phyloP scores from a whole-genome alignment of 2,329 filamentous ascomycete genomes.

The Fusarium virguliforme region DNA sequence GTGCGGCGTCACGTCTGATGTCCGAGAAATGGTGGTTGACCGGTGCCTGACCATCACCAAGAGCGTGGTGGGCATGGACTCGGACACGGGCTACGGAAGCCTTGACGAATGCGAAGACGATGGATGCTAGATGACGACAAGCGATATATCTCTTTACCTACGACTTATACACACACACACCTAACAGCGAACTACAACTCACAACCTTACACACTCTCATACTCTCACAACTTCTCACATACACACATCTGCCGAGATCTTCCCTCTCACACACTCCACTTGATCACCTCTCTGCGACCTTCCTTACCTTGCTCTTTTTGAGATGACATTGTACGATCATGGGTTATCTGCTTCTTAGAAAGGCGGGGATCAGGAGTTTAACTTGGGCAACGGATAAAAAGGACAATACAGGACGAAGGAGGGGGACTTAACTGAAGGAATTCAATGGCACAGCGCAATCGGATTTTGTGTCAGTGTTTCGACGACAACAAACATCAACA shows the following conservation, averaged over 20 bases:
- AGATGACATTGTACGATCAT: slow-evolving; percentile 52
- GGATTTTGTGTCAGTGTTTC: slow-evolving; percentile 38
- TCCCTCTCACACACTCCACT: slow-evolving; percentile 29
- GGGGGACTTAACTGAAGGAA: slow-evolving; percentile 24
- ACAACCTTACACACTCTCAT: not conserved
- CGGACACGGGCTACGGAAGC: slow-evolving; percentile 73
- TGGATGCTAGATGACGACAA: slow-evolving; percentile 45
- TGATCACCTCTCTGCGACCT: slow-evolving; percentile 31
- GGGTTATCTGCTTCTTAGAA: slow-evolving; percentile 48
- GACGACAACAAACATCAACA: slow-evolving; percentile 32
- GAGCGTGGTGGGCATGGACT: slow-evolving; percentile 72
- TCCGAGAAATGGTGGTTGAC: slow-evolving; percentile 70
- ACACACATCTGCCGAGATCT: slow-evolving; percentile 17
- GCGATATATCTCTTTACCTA: slow-evolving; percentile 22
- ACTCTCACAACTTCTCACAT: not conserved
- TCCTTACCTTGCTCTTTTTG: slow-evolving; percentile 28
- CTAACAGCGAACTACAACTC: no score
- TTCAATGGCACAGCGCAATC: slow-evolving; percentile 31
- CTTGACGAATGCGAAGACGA: slow-evolving; percentile 67
- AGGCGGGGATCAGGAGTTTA: slow-evolving; percentile 45
- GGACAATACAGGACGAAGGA: slow-evolving; percentile 46
- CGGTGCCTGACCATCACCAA: slow-evolving; percentile 71
- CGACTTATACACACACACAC: slow-evolving; percentile 14
- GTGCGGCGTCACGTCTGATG: slow-evolving; percentile 65
- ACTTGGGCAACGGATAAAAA: slow-evolving; percentile 47